Evolutionary conservation across 2,329 filamentous ascomycete genomes (phyloP).

Genomic region (Epichloe coenophiala): DNA sequence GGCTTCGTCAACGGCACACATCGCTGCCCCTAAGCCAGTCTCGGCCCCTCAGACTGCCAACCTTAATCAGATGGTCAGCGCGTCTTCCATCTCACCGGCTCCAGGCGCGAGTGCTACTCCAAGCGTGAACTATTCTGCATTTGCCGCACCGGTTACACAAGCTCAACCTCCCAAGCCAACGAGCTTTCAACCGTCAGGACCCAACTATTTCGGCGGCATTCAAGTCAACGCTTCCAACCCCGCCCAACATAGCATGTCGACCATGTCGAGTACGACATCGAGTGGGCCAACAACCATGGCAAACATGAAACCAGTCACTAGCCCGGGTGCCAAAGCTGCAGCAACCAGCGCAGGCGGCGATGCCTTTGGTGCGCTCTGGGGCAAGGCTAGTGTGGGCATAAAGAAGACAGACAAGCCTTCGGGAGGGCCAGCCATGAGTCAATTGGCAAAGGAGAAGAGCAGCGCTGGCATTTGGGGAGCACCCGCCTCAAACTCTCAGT

Average conservation of each 20-base stretch:
- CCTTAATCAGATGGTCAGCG: constrained; percentile 64
- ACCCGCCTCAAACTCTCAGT: constrained; percentile 32
- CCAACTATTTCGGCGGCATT: constrained; percentile 93
- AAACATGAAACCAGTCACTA: constrained; percentile 33
- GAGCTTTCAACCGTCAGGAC: constrained; percentile 62
- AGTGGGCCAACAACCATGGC: constrained; percentile 26
- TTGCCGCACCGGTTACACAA: constrained; percentile 28
- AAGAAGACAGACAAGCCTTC: constrained; percentile 55
- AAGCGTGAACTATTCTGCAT: constrained; percentile 51
- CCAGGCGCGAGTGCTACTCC: constrained; percentile 41
- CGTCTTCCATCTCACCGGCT: constrained; percentile 72
- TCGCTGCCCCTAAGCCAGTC: constrained; percentile 71
- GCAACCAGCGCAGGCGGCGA: constrained; percentile 54
- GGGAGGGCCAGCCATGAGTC: constrained; percentile 67
- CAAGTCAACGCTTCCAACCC: constrained; percentile 24
- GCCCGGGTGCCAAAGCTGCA: constrained; percentile 36
- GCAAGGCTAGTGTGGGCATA: constrained; percentile 56
- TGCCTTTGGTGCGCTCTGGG: constrained; percentile 82
- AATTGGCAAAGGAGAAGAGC: constrained; percentile 96
- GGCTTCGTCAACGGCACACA: constrained; percentile 47
- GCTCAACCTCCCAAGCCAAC: constrained; percentile 39
- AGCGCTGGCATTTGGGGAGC: constrained; percentile 89
- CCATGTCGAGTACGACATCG: constrained; percentile 21
- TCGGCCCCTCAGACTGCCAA: constrained; percentile 71
- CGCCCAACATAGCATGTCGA: constrained; percentile 17